These are phyloP conservation scores for Alternaria panax DNA, from an alignment of 2,329 filamentous ascomycete species.

Conservation along the genomic window DNA sequence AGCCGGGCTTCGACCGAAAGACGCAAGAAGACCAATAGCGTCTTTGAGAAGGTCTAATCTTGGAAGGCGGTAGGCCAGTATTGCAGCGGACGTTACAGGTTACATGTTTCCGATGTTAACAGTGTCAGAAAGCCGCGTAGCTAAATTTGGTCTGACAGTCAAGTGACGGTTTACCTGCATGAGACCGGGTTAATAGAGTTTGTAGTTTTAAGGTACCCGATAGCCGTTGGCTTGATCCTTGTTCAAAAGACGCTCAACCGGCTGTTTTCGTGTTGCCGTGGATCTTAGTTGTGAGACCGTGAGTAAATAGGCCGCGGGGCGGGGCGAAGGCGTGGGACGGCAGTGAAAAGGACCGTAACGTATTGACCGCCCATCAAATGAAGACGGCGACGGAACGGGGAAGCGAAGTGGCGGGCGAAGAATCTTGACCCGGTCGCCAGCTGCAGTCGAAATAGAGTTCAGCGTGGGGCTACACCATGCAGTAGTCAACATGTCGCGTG, in stretches of 20 bases:
- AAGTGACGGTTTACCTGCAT: neutral
- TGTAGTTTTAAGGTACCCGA: constrained; percentile 1
- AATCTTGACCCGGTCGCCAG: constrained; percentile 6
- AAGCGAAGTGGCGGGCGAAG: neutral
- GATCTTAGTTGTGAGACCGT: neutral
- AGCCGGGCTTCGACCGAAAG: neutral
- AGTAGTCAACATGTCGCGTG: neutral
- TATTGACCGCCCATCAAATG: neutral
- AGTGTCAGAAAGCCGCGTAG: neutral
- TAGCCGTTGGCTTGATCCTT: neutral
- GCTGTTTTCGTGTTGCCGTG: neutral
- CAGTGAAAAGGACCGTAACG: neutral
- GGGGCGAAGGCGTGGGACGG: neutral
- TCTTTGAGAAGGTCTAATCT: neutral
- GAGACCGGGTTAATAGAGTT: neutral
- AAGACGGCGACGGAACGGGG: neutral
- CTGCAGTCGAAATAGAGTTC: constrained; percentile 9
- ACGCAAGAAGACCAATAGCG: neutral
- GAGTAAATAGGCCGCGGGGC: neutral
- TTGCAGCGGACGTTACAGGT: neutral
- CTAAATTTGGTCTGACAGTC: neutral
- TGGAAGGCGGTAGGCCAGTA: neutral
- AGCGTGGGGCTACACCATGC: neutral
- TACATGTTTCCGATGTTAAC: neutral
- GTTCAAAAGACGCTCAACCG: neutral